Evolutionary conservation across 495 filamentous ascomycete species (phyloP), one percentile per base, ranked within the genome.

Genomic region (Penicillium desertorum): DNA sequence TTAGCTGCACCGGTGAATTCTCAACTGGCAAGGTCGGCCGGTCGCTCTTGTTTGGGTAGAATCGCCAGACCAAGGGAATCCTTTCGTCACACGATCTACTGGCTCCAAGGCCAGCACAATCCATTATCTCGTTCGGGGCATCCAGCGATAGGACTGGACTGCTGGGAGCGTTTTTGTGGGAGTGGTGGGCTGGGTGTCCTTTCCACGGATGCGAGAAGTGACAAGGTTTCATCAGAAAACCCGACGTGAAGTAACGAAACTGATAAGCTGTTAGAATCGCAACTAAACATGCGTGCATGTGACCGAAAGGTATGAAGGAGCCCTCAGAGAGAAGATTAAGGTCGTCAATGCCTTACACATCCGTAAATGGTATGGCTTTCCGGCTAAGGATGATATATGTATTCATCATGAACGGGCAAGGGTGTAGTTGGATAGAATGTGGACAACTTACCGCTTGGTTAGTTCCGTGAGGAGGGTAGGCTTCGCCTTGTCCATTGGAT

Each of bases 341-440:
- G 54, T 73, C 70, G 64, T 62, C 70, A 69, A 64, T 62, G 68
- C 70, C 70, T 71, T 42, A 68, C 74, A 71, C 74, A 72, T 72
- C 39, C 44, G 58, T 37, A 62, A 56, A 76, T 71, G 74, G 73
- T 69, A 70, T 77, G 74, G 73, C 71, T 59, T 66, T 75, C 68
- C 66, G 74, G 69, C 74, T 77, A 77, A 77, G 74, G 74, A 77
- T 77, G 74, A 76, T 71, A 66, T 63, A 34, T 34, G 30, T 75
- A 27, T 68, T 77, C 74, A 76, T 77, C 73, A 76, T 73, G 23
- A 44, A 49, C 32, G 25, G 51, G 16, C n/a, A 25, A 47, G 43
- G 8, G 4, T 37, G 30, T 10, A 44, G 23, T n/a, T 47, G 4
- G 17, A 30, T 30, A 57, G 23, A 27, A 54, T 22, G n/a, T 5